Base-by-base conservation (phyloP, 2,329 filamentous ascomycete species). In the Bimuria novae-zelandiae region DNA sequence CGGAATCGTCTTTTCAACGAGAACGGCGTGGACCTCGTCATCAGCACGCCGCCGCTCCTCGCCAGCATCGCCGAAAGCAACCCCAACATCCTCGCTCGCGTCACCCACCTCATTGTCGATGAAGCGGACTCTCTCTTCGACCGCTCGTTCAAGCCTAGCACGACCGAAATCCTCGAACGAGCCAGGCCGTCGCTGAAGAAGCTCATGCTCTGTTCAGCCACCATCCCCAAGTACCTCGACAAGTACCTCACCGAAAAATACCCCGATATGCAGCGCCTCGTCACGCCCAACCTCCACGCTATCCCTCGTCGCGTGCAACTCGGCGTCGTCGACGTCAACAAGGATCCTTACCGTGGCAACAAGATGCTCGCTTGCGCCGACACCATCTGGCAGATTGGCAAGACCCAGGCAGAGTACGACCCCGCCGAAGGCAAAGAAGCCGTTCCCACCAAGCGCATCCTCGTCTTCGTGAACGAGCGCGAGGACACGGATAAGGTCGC, bases 91-190 rank as follows among this genome's bases (percentile, higher is more conserved):
- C 84, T 99, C 30, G 92, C 90, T n/a, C 88, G 91, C 11, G 92
- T 97, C 53, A 87, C 85, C 1, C 90, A 97, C 70, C 82, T 99
- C 10, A 83, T 99, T 54, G 82, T 96, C 43, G 95, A 99, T 70
- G 95, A 99, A 78, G 95, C 95, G 1, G 94, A 99, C 75, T 97
- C 92, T 3, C 84, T 99, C 8, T 84, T 99, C 62, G 95, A 99
- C 76, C 89, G 92, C 52, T 95, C 91, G 54, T 99, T 99, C 77
- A 84, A 89, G 3, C 87, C 90, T 1, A 86, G 88, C 21, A 97
- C 94, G 0, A 89, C 85, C 10, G 83, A 84, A 50, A 90, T 99
- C 61, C 83, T 99, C 59, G 90, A 96, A 67, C 88, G 89, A 53
- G 84, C 88, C 1, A 82, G 86, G 6, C 91, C 93, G 0, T 94